These are phyloP conservation scores for Elongisporangium prolatum DNA, from an alignment of 352 stramenopile genomes.

Conservation along the genomic window DNA sequence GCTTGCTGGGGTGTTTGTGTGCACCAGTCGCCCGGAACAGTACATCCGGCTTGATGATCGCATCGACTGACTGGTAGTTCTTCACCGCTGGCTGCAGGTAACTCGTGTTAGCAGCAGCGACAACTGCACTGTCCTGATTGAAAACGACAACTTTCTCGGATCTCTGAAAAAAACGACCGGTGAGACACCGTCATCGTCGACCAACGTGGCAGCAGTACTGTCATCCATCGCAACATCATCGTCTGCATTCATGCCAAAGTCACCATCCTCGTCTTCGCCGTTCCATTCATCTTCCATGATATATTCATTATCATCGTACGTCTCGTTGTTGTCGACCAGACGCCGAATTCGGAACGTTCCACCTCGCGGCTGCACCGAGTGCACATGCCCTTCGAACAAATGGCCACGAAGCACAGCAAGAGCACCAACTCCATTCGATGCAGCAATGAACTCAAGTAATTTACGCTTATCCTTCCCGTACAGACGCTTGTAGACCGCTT, in stretches of 20 bases:
- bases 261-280: too few relatives aligned
- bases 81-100: too few relatives aligned
- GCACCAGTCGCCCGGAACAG: conserved; percentile 10
- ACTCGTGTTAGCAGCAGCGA: too few relatives aligned
- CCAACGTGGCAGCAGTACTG: too few relatives aligned
- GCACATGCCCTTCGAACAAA: conserved; percentile 14
- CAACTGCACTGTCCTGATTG: too few relatives aligned
- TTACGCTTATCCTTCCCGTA: conserved; percentile 8
- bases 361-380: conserved; percentile 9
- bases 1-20: conserved; percentile 9
- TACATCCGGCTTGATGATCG: conserved; percentile 8
- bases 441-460: conserved; percentile 11
- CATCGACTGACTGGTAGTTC: conserved; percentile 11
- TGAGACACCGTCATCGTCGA: too few relatives aligned
- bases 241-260: too few relatives aligned
- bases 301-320: too few relatives aligned
- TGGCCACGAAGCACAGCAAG: conserved; percentile 5
- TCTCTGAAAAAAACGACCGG: too few relatives aligned
- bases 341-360: conserved; percentile 8
- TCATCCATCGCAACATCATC: too few relatives aligned
- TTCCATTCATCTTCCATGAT: too few relatives aligned
- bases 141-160: too few relatives aligned
- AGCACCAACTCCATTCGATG: conserved; percentile 4
- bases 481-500: conserved; percentile 10
- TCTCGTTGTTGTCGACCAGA: conserved; percentile 10